Base-by-base conservation (phyloP, 169 alveolate species). In the Cryptosporidium meleagridis region DNA sequence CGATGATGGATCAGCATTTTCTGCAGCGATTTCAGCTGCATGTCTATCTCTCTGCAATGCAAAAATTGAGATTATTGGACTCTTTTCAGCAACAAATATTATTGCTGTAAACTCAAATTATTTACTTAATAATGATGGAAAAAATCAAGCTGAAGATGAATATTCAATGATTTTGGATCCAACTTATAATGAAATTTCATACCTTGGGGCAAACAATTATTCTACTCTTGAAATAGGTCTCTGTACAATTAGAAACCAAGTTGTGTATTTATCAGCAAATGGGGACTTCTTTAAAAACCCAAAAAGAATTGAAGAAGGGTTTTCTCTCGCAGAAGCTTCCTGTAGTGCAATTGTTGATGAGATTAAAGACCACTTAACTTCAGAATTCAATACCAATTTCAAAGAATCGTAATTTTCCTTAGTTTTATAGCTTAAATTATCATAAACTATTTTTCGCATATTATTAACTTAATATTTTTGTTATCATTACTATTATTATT, bases 241-340 rank as follows among this genome's bases (percentile, higher is more conserved):
- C 6, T 80, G 89, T 29, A 80, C 89, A 33, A 29, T 80, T 41
- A 59, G 89, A 44, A 80, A 80, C 39, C 89, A 80, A 44, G 75
- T 80, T n/a, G 80, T 80, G 5, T 41, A 80, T 41, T 61, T 80
- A 44, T 80, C 75, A 16, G 89, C 89, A n/a, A 67, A 35, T 16
- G 89, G 89, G 0, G 44, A 39, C n/a, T 59, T 65, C 16, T 80
- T 80, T 31, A 65, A 53, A 16, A 55, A 80, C 53, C 67, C 44
- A 9, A 12, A 18, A 23, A 80, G 80, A 65, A 37, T 65, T 1
- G 62, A 80, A 23, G 73, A 62, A 21, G 48, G 65, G 9, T 80
- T 80, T 45, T 61, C 89, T 0, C 75, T 80, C 26, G 89, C 89
- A 14, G 89, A 80, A 62, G 89, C 89, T n/a, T 37, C 89, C 35